Evolutionary conservation across 129 eudicot genomes (phyloP).

Genomic region (Helianthus annuus): DNA sequence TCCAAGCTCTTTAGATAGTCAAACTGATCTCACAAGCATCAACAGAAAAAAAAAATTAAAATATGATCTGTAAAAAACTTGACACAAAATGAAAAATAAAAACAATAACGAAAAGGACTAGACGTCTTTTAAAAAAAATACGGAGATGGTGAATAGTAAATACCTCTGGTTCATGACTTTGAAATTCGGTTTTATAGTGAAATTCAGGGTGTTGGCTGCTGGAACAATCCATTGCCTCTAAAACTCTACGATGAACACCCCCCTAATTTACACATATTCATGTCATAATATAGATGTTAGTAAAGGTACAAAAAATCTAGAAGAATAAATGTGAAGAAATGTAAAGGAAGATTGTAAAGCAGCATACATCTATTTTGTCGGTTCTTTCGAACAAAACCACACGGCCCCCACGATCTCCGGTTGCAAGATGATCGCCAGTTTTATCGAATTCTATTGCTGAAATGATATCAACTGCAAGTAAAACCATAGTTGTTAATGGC

Average conservation of each 20-base stretch:
- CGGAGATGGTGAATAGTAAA: slow-evolving; percentile 25
- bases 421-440: slow-evolving; percentile 66
- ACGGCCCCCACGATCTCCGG: slow-evolving; percentile 73
- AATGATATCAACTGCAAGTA: slow-evolving; percentile 59
- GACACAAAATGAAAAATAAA: slow-evolving; percentile 2
- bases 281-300: slow-evolving; percentile 25
- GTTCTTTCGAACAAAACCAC: slow-evolving; percentile 67
- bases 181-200: slow-evolving; percentile 94
- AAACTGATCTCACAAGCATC: slow-evolving; percentile 62
- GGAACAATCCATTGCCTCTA: slow-evolving; percentile 73
- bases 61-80: slow-evolving; percentile 4
- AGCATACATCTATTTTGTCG: slow-evolving; percentile 47
- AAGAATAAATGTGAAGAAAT: slow-evolving; percentile 1
- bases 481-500: not conserved
- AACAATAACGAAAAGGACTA: not conserved
- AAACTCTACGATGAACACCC: slow-evolving; percentile 66
- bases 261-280: slow-evolving; percentile 51
- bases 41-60: not conserved
- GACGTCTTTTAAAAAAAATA: not conserved
- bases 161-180: slow-evolving; percentile 99
- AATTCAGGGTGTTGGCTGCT: slow-evolving; percentile 88
- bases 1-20: slow-evolving; percentile 97
- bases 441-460: slow-evolving; percentile 67
- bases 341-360: slow-evolving; percentile 9
- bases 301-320: not conserved